These are phyloP conservation scores for Geotrichum europaeum DNA, from an alignment of 1,139 yeast genomes.

Conservation along the genomic window DNA sequence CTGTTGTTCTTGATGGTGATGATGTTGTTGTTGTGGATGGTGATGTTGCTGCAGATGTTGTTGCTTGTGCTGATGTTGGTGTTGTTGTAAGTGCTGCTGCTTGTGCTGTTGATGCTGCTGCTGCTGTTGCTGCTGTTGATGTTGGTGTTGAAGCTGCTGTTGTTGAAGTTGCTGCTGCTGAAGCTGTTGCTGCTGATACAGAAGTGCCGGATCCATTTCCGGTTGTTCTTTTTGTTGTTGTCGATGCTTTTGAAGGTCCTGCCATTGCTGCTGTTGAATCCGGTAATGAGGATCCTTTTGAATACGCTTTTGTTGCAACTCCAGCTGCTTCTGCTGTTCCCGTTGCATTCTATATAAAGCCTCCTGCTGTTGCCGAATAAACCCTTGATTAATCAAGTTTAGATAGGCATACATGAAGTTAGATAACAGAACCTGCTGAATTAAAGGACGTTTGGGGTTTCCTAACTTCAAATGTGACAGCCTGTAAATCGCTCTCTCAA, in stretches of 20 bases:
- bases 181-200: constrained; percentile 6
- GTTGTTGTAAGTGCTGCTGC: constrained; percentile 15
- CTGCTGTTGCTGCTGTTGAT: constrained; percentile 13
- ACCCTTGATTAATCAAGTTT: constrained; percentile 78
- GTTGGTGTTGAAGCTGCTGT: constrained; percentile 22
- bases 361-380: constrained; percentile 34
- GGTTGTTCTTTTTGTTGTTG: background rate
- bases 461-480: constrained; percentile 88
- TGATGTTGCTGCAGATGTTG: constrained; percentile 11
- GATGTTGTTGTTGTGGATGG: constrained; percentile 12
- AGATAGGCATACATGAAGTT: constrained; percentile 97
- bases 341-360: constrained; percentile 11
- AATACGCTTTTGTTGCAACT: constrained; percentile 17
- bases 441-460: constrained; percentile 81
- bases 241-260: constrained; percentile 9
- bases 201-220: background rate
- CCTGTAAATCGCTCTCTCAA: constrained; percentile 90
- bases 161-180: constrained; percentile 15
- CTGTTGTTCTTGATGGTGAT: background rate
- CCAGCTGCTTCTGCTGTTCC: constrained; percentile 26
- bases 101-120: constrained; percentile 9
- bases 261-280: constrained; percentile 11
- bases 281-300: constrained; percentile 14
- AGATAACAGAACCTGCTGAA: constrained; percentile 86
- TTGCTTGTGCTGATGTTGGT: constrained; percentile 7